Percentiles rank a stretch among this genome's conserved stretches.
Evolutionary conservation across 441 rosid genomes (phyloP).

Genomic region (Mallotus japonicus): DNA sequence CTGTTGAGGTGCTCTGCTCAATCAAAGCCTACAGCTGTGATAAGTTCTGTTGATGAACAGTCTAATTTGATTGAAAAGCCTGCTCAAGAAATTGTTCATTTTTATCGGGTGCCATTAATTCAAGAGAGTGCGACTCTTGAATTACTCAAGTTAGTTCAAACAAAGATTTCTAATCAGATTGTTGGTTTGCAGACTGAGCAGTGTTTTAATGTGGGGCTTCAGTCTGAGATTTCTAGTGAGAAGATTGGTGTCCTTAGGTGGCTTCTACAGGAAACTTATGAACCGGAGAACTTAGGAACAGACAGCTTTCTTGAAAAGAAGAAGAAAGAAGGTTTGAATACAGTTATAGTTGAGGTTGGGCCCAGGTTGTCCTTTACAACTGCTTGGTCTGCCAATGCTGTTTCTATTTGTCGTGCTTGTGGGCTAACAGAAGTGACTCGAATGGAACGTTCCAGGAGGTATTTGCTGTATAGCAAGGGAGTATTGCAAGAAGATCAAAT

Average conservation of each 20-base stretch:
- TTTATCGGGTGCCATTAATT: constrained; percentile 72
- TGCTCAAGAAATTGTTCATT: constrained; percentile 62
- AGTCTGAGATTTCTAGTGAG: constrained; percentile 40
- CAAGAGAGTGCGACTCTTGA: constrained; percentile 71
- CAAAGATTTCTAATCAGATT: constrained; percentile 64
- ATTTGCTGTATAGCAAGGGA: constrained; percentile 61
- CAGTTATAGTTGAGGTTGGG: constrained; percentile 78
- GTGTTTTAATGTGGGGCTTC: constrained; percentile 75
- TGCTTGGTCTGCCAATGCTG: constrained; percentile 95
- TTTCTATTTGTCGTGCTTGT: constrained; percentile 76
- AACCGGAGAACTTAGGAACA: constrained; percentile 77
- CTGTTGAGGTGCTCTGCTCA: constrained; percentile 55
- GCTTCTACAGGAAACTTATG: constrained; percentile 91
- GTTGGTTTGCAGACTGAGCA: constrained; percentile 79
- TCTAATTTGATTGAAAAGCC: constrained; percentile 44
- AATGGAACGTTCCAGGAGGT: constrained; percentile 87
- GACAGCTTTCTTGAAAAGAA: constrained; percentile 81
- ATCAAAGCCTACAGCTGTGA: constrained; percentile 43
- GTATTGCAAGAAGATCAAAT: constrained; percentile 51
- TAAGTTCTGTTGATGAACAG: constrained; percentile 43
- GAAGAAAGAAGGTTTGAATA: constrained; percentile 57
- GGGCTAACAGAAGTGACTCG: constrained; percentile 79
- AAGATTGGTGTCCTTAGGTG: constrained; percentile 65
- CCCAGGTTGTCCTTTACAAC: constrained; percentile 92
- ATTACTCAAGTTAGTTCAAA: constrained; percentile 59